Base-by-base conservation (phyloP, 2,329 filamentous ascomycete genomes). In the Emmonsia crescens region DNA sequence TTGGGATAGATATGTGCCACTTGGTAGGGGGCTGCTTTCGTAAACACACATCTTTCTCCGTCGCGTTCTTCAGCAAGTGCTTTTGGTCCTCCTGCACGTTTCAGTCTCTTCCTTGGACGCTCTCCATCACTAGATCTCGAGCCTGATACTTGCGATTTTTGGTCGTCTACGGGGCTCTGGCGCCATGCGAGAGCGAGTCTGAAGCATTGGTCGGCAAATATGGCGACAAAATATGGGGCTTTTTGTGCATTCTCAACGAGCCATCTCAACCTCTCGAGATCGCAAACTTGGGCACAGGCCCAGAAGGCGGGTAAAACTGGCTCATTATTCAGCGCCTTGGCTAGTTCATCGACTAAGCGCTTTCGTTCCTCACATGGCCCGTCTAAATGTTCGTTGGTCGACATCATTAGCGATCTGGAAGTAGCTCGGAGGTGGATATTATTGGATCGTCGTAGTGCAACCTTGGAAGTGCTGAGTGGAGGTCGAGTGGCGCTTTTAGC, bases 1-100 rank as follows among this genome's bases (percentile, higher is more conserved):
- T 46, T 19, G 27, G 57, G 57, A 59, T 29, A 59, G 29, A 59
- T 59, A 46, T 59, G 57, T 44, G 57, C 57, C 27, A 59, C 57
- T 46, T 59, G 19, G 36, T 36, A 29, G 21, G 40, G 57, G 5
- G 1, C 4, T 46, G 21, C 2, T 46, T 59, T 48, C 24, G 40
- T 27, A 16, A 59, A 31, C 29, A 59, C 42, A 40, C 57, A 59
- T 42, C 33, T 16, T 33, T 42, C 27, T 29, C 38, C 24, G 38
- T 59, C 57, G 29, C 57, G 57, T 33, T 59, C 54, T 52, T 19
- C 48, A 52, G 48, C 51, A 38, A 55, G 51, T 33, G 51, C 27
- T 33, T 36, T 55, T 55, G 51, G 51, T 54, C 29, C 51, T 54
- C 5, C 51, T 54, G 51, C 51, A 54, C 29, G 51, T 54, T 36